These are phyloP conservation scores for Fonsecaea nubica DNA, from an alignment of 2,329 filamentous ascomycete species.

Conservation along the genomic window DNA sequence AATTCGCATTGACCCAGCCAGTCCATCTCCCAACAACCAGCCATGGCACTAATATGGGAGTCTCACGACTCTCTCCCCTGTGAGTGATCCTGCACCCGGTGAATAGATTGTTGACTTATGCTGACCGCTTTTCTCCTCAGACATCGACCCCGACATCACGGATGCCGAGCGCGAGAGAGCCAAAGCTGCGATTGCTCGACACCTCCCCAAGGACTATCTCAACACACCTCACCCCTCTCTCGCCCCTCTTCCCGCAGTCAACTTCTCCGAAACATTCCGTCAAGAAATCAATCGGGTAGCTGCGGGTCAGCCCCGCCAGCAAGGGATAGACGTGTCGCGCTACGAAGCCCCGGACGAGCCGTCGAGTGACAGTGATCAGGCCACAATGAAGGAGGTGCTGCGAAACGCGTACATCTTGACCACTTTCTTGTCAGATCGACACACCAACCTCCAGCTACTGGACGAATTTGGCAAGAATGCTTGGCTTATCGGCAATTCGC, in stretches of 20 bases:
- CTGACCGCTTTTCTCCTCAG: constrained; percentile 54
- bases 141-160: constrained; percentile 79
- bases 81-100: constrained; percentile 22
- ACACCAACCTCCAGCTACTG: constrained; percentile 73
- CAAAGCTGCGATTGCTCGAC: constrained; percentile 70
- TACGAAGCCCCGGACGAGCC: constrained; percentile 79
- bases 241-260: constrained; percentile 58
- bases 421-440: constrained; percentile 63
- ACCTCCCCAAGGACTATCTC: constrained; percentile 61
- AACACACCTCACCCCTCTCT: constrained; percentile 65
- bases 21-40: constrained; percentile 32
- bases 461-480: constrained; percentile 85
- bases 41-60: constrained; percentile 71
- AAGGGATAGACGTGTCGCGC: constrained; percentile 74
- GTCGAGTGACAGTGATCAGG: constrained; percentile 43
- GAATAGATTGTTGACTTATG: constrained; percentile 10
- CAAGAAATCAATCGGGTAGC: constrained; percentile 73
- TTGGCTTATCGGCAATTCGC: constrained; percentile 85
- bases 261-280: constrained; percentile 70
- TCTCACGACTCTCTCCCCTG: constrained; percentile 64
- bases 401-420: constrained; percentile 64
- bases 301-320: constrained; percentile 62
- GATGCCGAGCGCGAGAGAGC: constrained; percentile 67
- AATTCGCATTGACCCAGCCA: background rate
- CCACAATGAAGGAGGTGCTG: constrained; percentile 59